Evolutionary conservation across 2,329 filamentous ascomycete genomes (phyloP).

Genomic region (Penicillium sp.): DNA sequence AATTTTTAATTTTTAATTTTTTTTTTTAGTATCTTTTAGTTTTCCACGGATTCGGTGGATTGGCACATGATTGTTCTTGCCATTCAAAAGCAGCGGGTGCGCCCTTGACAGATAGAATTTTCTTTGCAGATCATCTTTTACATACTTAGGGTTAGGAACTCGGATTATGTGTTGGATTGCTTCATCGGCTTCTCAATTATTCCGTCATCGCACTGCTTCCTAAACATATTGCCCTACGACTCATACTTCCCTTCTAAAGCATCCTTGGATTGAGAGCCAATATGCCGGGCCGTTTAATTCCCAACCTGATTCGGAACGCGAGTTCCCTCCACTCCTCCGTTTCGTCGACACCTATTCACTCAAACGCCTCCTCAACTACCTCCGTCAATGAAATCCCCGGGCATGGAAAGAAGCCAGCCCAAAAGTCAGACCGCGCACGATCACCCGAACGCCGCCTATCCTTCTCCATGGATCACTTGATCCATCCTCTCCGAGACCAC

Average conservation of each 20-base stretch:
- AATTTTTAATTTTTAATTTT: slow-evolving; percentile 5
- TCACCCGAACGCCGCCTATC: slow-evolving; percentile 43
- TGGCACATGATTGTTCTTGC: slow-evolving; percentile 24
- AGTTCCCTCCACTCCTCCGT: slow-evolving; percentile 31
- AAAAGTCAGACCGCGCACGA: slow-evolving; percentile 31
- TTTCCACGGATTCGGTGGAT: slow-evolving; percentile 25
- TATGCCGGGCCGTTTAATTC: slow-evolving; percentile 44
- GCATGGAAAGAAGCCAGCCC: slow-evolving; percentile 29
- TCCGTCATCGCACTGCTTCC: slow-evolving; percentile 28
- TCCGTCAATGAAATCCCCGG: slow-evolving; percentile 39
- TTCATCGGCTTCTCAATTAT: slow-evolving; percentile 17
- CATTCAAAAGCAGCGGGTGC: slow-evolving; percentile 23
- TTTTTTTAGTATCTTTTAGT: slow-evolving; percentile 8
- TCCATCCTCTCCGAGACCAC: slow-evolving; percentile 44
- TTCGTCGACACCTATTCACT: slow-evolving; percentile 30
- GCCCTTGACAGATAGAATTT: slow-evolving; percentile 9
- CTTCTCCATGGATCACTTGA: slow-evolving; percentile 45
- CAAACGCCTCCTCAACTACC: slow-evolving; percentile 38
- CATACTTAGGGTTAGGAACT: slow-evolving; percentile 6
- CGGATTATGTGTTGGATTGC: slow-evolving; percentile 18
- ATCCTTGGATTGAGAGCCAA: slow-evolving; percentile 13
- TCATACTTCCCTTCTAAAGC: not conserved
- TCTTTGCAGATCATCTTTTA: slow-evolving; percentile 14
- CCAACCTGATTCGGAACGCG: slow-evolving; percentile 41
- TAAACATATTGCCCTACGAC: slow-evolving; percentile 11